phyloP scores from a whole-genome alignment of 306 rosid species.

The Cucumis sativus region DNA sequence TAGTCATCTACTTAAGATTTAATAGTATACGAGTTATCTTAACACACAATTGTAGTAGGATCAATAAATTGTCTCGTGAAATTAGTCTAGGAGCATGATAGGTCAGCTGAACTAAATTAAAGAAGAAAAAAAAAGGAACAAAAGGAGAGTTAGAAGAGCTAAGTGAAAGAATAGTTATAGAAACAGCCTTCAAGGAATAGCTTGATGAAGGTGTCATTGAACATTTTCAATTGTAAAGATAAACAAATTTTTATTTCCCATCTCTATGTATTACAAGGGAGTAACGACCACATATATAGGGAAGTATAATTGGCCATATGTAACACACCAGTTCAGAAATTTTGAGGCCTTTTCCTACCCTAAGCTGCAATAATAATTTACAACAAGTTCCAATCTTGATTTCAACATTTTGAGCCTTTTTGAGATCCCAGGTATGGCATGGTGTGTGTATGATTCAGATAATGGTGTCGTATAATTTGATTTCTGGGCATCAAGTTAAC shows the following conservation, averaged over 20 bases:
- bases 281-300: constrained; percentile 11
- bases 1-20: too few relatives aligned
- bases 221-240: background rate
- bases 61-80: too few relatives aligned
- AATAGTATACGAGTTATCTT: too few relatives aligned
- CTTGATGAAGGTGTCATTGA: background rate
- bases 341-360: constrained; percentile 14
- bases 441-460: background rate
- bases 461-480: background rate
- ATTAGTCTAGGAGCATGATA: too few relatives aligned
- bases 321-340: constrained; percentile 18
- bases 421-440: background rate
- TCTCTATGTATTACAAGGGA: constrained; percentile 22
- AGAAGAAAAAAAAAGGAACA: too few relatives aligned
- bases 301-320: constrained; percentile 14
- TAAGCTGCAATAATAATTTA: constrained; percentile 17
- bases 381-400: constrained; percentile 15
- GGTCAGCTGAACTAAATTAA: too few relatives aligned
- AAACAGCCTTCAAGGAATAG: background rate
- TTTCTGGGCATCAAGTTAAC: background rate
- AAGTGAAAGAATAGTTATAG: background rate
- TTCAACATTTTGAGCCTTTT: constrained; percentile 9
- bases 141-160: background rate
- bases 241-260: constrained; percentile 30
- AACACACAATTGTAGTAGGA: too few relatives aligned